phyloP scores from a whole-genome alignment of 257 asterid species.

The Solanum acaule region DNA sequence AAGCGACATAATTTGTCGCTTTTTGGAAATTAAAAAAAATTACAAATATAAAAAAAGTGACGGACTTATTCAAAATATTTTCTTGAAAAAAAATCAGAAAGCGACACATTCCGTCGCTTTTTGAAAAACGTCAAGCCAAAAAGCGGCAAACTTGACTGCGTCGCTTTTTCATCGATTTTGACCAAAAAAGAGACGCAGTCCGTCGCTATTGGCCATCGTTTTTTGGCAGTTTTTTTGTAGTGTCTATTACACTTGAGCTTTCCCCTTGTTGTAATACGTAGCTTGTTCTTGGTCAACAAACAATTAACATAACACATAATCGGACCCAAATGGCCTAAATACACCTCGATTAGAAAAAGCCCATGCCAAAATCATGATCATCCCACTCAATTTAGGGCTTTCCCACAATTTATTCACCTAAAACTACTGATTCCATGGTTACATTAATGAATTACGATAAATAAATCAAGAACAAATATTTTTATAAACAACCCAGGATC shows the following conservation, averaged over 20 bases:
- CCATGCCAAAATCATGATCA: neutral
- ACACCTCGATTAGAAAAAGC: neutral
- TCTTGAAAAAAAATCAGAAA: too few species aligned
- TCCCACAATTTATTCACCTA: neutral
- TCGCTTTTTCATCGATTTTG: too few species aligned
- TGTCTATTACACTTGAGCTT: neutral
- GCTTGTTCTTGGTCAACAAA: neutral
- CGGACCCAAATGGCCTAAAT: neutral
- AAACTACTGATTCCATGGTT: neutral
- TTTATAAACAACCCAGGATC: neutral
- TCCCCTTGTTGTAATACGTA: neutral
- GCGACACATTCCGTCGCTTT: too few species aligned
- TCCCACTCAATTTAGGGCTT: neutral
- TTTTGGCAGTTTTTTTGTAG: too few species aligned
- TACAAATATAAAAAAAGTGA: too few species aligned
- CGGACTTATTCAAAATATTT: too few species aligned
- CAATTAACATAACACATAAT: neutral
- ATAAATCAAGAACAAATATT: neutral
- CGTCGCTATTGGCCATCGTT: too few species aligned
- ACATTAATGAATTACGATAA: neutral
- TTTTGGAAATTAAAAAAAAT: too few species aligned
- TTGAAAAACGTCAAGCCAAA: too few species aligned
- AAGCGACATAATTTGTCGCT: too few species aligned
- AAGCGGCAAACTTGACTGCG: too few species aligned
- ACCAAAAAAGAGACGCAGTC: too few species aligned